Evolutionary conservation across 768 basidiomycete genomes (phyloP), one percentile per base, ranked within the genome.

Genomic region (Gautieria morchelliformis): DNA sequence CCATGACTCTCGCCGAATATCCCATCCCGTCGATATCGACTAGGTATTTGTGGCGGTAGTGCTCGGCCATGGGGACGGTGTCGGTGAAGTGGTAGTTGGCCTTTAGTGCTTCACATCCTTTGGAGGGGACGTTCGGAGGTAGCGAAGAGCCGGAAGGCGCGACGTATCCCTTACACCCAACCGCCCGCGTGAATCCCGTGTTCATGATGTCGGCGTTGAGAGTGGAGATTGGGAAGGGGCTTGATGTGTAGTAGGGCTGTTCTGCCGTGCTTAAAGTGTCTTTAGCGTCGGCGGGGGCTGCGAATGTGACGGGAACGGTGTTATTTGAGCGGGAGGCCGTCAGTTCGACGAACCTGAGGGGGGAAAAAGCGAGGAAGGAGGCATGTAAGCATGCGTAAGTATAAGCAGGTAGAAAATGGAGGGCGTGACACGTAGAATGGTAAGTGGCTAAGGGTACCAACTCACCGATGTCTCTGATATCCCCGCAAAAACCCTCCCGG

Each of bases 1-100:
- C 78, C 78, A 92, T 83, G 68, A 96, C 93, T 12, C 92, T 78
- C 3, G 86, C 94, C 27, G 87, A 92, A 69, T 97, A 98, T 19
- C 89, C 86, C 89, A 93, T 94, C 15, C 95, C 94, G 65, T 96
- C 94, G 57, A 98, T 70, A 69, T 97, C 94, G 60, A 94, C 71
- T 37, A 95, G 76, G 65, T 94, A 92, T 73, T 96, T 95, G 75
- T 93, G 91, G 58, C 84, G 75, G 94, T 94, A 98, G 65, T 93
- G 87, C 56, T 83, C 78, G 6, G 90, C 90, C 0, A 98, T 73
- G 3, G 87, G 85, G 1, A 89, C 91, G 1, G 87, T 75, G 52
- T 88, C 81, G 11, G 78, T 81, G 62, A 89, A 85, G 33, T 87
- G 79, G 67, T 89, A 84, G 37, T 78, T 74, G 59, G 74, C 69